A percentile compares a stretch with the other conserved stretches of the same genome.
These are phyloP conservation scores for Kingdonia uniflora DNA, from an alignment of 164 flowering plant species.

Conservation along the genomic window DNA sequence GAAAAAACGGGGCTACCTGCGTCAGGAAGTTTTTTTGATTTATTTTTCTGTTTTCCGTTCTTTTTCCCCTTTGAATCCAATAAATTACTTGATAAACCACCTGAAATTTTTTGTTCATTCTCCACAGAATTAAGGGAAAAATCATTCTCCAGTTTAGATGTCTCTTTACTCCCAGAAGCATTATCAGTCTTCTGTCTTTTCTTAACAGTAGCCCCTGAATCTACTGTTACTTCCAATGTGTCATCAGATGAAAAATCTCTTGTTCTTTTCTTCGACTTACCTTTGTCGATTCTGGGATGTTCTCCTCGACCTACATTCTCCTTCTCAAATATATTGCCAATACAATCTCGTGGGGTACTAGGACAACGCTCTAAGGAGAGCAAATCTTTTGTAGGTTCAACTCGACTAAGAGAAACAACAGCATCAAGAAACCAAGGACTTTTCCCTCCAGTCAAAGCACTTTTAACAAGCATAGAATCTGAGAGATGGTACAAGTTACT, in stretches of 20 bases:
- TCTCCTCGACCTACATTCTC: slow-evolving; percentile 10
- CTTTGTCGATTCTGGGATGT: slow-evolving; percentile 4
- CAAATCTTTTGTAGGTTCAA: neutral
- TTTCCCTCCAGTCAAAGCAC: slow-evolving; percentile 36
- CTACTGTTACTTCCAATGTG: slow-evolving; percentile 9
- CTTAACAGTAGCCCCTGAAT: slow-evolving; percentile 14
- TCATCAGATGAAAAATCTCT: slow-evolving; percentile 6
- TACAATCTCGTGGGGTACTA: slow-evolving; percentile 8
- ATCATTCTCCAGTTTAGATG: slow-evolving; percentile 2
- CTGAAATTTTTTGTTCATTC: slow-evolving; percentile 5
- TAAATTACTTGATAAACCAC: slow-evolving; percentile 8
- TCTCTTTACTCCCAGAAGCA: slow-evolving; percentile 6
- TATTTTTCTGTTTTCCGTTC: slow-evolving; percentile 16
- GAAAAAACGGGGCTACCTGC: slow-evolving; percentile 10
- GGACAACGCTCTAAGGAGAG: slow-evolving; percentile 6
- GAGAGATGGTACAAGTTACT: slow-evolving; percentile 44
- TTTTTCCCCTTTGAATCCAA: slow-evolving; percentile 10
- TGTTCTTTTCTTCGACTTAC: slow-evolving; percentile 8
- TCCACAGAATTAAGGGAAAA: slow-evolving; percentile 3
- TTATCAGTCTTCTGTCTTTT: slow-evolving; percentile 22
- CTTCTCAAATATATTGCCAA: slow-evolving; percentile 2
- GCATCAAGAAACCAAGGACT: slow-evolving; percentile 39
- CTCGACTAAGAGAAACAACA: slow-evolving; percentile 28
- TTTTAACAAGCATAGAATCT: slow-evolving; percentile 49
- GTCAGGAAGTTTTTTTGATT: slow-evolving; percentile 5